phyloP scores from a whole-genome alignment of 768 basidiomycete species.

The Clitopilus passeckerianus region DNA sequence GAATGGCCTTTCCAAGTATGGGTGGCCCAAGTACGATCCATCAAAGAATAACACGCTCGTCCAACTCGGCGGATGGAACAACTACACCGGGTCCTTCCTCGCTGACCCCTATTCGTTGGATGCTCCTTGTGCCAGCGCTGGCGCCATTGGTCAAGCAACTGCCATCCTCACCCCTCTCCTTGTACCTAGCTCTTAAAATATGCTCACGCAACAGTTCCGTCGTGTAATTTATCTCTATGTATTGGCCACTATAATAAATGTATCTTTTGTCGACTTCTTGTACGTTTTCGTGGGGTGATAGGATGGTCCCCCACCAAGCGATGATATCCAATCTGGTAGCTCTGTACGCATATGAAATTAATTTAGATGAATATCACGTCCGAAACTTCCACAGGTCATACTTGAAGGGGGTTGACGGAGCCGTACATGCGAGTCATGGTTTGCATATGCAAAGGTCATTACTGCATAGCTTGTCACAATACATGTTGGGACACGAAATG shows the following conservation, averaged over 20 bases:
- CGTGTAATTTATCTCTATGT: background rate
- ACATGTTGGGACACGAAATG: too few relatives aligned
- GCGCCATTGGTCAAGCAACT: background rate
- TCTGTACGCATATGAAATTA: too few relatives aligned
- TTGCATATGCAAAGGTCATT: too few relatives aligned
- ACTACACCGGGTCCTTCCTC: background rate
- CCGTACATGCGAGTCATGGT: too few relatives aligned
- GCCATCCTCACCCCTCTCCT: background rate
- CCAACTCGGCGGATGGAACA: conserved; percentile 1
- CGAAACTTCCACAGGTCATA: too few relatives aligned
- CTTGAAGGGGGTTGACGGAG: too few relatives aligned
- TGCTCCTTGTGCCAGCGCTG: conserved; percentile 1
- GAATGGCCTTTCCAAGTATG: conserved; percentile 15
- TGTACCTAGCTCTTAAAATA: background rate
- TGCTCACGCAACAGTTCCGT: background rate
- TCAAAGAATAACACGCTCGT: conserved; percentile 1
- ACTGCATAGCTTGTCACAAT: too few relatives aligned
- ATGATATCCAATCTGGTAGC: too few relatives aligned
- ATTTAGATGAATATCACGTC: too few relatives aligned
- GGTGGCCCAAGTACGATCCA: conserved; percentile 14
- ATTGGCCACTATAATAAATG: background rate
- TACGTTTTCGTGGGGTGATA: too few relatives aligned
- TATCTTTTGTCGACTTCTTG: too few relatives aligned
- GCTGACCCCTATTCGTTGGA: conserved; percentile 2
- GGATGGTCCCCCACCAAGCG: too few relatives aligned